Conservation (phyloP, 192 early-diverging fungal species). For the Podila horticola region DNA sequence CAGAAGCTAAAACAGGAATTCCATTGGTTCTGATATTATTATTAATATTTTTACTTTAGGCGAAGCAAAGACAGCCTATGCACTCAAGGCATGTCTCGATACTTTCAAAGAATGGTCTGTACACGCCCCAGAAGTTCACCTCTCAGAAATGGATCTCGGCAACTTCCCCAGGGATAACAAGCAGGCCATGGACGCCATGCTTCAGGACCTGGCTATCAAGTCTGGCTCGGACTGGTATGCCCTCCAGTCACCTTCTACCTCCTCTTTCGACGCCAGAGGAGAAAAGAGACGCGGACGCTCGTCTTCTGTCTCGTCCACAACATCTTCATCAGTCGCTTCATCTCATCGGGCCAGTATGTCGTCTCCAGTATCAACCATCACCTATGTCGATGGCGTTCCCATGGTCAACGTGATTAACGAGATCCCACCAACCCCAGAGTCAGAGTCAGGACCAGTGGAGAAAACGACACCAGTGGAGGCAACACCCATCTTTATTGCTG, state of each 20-base stretch:
- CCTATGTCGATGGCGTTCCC: constrained; percentile 40
- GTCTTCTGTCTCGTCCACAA: constrained; percentile 9
- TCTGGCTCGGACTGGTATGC: constrained; percentile 43
- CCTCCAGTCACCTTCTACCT: constrained; percentile 10
- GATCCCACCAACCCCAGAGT: constrained; percentile 47
- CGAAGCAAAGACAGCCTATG: constrained; percentile 35
- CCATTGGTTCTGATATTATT: background rate
- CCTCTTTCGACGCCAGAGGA: no score
- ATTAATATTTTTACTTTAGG: constrained; percentile 9
- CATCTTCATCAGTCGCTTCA: background rate
- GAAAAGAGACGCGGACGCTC: constrained; percentile 1
- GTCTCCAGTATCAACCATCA: constrained; percentile 22
- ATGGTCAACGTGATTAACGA: constrained; percentile 37
- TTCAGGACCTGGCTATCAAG: constrained; percentile 33
- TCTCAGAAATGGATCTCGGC: constrained; percentile 33
- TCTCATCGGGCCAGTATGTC: constrained; percentile 36
- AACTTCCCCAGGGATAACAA: constrained; percentile 48
- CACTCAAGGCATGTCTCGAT: constrained; percentile 45
- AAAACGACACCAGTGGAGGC: background rate
- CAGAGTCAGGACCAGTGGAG: constrained; percentile 10
- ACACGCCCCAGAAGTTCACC: constrained; percentile 20
- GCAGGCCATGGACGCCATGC: constrained; percentile 42
- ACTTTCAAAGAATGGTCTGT: constrained; percentile 29
- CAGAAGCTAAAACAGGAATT: background rate
- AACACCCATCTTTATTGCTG: constrained; percentile 14